Conservation (phyloP, 441 rosid genomes). For the Bocquillonia castaneifolia region DNA sequence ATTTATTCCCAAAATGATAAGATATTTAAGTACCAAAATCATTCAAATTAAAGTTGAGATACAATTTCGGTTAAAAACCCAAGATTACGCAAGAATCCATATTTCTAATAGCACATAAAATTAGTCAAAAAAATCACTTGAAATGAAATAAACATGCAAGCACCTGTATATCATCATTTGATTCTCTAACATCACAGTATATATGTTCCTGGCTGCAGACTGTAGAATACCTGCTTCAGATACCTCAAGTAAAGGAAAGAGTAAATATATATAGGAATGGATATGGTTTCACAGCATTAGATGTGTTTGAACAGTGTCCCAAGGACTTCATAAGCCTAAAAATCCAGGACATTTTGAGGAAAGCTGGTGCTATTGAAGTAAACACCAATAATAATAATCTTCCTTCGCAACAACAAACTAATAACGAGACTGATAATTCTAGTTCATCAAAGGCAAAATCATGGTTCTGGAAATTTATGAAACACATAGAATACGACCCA, state of each 20-base stretch:
- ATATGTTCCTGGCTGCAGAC: no score
- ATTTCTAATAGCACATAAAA: no score
- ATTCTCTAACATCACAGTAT: no score
- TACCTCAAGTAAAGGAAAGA: not conserved
- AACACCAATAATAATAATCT: not conserved
- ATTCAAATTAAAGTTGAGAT: no score
- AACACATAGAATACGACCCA: not conserved
- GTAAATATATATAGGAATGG: not conserved
- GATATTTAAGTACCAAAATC: no score
- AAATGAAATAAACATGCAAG: no score
- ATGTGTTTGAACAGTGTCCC: not conserved
- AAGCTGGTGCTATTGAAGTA: slow-evolving; percentile 1
- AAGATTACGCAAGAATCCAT: no score
- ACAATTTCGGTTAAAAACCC: no score
- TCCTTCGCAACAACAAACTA: not conserved
- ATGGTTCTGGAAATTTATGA: not conserved
- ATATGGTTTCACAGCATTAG: not conserved
- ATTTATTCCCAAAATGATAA: no score
- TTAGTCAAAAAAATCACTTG: no score
- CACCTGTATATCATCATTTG: no score
- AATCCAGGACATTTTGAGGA: not conserved
- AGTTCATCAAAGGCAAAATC: not conserved
- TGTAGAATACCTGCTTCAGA: not conserved
- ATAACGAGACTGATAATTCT: not conserved
- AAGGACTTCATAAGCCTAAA: not conserved